Evolutionary conservation across 2,329 filamentous ascomycete species (phyloP).

Genomic region (Neoascochyta sp.): DNA sequence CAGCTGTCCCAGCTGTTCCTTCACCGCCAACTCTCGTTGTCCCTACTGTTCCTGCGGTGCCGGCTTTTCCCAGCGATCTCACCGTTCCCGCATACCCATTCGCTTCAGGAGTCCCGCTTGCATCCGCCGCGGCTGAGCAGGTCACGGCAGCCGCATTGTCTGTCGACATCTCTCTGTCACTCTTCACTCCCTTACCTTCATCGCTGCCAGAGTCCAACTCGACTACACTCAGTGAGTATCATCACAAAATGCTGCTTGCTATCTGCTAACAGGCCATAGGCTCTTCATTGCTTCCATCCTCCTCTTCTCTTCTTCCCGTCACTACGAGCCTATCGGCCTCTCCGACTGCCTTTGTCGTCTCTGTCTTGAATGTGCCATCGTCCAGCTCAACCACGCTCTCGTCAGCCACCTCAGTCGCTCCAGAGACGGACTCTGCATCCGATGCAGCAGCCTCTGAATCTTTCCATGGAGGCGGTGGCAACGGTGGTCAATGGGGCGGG

Average conservation of each 20-base stretch:
- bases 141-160: constrained; percentile 6
- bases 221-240: constrained; percentile 13
- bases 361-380: too few species aligned
- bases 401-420: too few species aligned
- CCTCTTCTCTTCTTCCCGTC: too few species aligned
- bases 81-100: constrained; percentile 35
- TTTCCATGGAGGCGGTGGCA: constrained; percentile 3
- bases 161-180: too few species aligned
- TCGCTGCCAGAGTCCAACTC: constrained; percentile 12
- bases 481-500: constrained; percentile 3
- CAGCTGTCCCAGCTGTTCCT: constrained; percentile 15
- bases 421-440: too few species aligned
- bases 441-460: constrained; percentile 6
- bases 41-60: constrained; percentile 31
- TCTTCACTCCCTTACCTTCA: too few species aligned
- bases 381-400: too few species aligned
- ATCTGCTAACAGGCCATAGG: too few species aligned
- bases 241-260: too few species aligned
- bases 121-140: constrained; percentile 6
- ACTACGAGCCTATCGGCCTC: too few species aligned
- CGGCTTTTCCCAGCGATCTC: constrained; percentile 35
- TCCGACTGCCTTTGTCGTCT: too few species aligned
- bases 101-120: constrained; percentile 23
- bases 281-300: too few species aligned
- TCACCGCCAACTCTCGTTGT: constrained; percentile 10